Conservation (phyloP, 768 basidiomycete species). For the Calocera cornea region DNA sequence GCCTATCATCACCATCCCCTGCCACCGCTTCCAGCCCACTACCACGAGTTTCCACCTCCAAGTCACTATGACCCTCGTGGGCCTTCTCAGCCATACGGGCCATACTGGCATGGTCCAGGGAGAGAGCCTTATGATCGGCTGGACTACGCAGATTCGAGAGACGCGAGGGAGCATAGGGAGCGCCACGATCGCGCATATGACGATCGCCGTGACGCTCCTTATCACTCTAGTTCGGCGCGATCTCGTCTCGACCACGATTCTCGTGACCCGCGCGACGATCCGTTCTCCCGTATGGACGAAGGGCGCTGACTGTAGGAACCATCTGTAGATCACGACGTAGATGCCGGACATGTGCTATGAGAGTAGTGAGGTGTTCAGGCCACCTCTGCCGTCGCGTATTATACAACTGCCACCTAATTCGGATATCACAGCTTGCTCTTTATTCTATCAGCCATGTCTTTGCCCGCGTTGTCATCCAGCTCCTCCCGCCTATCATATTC, state of each 20-base stretch:
- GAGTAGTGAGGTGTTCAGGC: background rate
- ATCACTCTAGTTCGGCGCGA: background rate
- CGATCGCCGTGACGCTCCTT: background rate
- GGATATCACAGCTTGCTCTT: conserved; percentile 10
- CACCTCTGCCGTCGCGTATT: background rate
- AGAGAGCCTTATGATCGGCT: background rate
- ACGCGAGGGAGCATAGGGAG: background rate
- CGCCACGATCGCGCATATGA: background rate
- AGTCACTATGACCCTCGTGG: background rate
- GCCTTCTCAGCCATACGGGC: background rate
- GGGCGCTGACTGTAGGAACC: background rate
- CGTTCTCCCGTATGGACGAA: background rate
- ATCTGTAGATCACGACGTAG: background rate
- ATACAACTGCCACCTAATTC: background rate
- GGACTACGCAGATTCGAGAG: background rate
- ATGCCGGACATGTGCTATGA: background rate
- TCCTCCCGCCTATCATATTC: conserved; percentile 13
- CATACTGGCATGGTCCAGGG: background rate
- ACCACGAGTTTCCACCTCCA: background rate
- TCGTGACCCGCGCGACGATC: background rate
- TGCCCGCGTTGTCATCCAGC: conserved; percentile 12
- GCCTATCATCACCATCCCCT: background rate
- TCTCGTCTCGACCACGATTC: background rate
- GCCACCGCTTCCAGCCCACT: background rate
- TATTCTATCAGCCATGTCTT: conserved; percentile 11